Base-by-base conservation (phyloP, 2,329 filamentous ascomycete genomes). In the Microdochium trichocladiopsis region DNA sequence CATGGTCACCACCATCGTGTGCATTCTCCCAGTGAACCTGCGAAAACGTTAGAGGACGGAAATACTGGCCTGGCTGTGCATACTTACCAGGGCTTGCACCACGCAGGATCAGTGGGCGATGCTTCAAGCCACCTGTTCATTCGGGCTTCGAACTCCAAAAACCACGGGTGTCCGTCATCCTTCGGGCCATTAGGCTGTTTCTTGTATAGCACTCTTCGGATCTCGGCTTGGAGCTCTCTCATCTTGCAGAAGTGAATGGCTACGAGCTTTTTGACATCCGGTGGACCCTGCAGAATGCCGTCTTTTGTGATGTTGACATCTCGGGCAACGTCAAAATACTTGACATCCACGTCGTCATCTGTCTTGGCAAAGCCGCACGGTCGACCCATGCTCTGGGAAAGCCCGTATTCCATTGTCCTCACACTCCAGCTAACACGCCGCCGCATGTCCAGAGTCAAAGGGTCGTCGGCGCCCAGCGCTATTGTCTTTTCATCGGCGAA, bases 231-330 rank as follows among this genome's bases (percentile, higher is more conserved):
- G 12, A 92, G 74, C 53, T 95, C 70, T 52, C 90, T 80, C 90
- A 96, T 95, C 64, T 89, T 93, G 73, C 91, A 91, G 61, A 95
- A 94, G 66, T 99, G 93, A 55, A 96, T 91, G 2, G 90, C 86
- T 24, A 95, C 85, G 61, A 89, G 82, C 67, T 99, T 99, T 64
- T 88, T 90, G 58, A 92, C 78, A 36, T 88, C 90, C 2, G 82
- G 77, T 4, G 86, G 86, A 1, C 86, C 88, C 0, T 84, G 79
- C 22, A 83, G 72, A 52, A 96, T 87, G 2, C 90, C 92, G 31
- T 86, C 76, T 2, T 82, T 75, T 1, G 86, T 92, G 59, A 99
- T 96, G 66, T 87, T 86, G 50, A 84, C 78, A 69, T 99, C 94
- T 60, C 90, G 86, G 36, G 90, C 86, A 2, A 86, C 78, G 57